These are phyloP conservation scores for Chlamydomonas reinhardtii DNA, from an alignment of 163 green algal species.

Conservation along the genomic window DNA sequence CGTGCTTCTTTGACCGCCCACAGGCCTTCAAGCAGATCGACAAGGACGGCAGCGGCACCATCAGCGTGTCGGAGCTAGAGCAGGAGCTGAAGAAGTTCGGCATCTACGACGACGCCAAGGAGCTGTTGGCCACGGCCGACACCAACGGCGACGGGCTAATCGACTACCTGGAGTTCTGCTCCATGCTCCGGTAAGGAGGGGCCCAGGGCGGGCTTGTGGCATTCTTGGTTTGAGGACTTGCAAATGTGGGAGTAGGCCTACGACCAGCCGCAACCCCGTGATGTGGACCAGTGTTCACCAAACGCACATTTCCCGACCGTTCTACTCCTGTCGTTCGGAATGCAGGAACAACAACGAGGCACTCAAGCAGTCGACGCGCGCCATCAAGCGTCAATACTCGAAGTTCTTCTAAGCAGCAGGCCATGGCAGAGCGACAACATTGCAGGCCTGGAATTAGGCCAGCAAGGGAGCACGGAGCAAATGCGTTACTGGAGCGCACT, in stretches of 20 bases:
- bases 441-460: too few species aligned
- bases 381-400: conserved; percentile 55
- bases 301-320: too few species aligned
- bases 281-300: too few species aligned
- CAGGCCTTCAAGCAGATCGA: conserved; percentile 77
- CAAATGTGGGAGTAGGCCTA: too few species aligned
- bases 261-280: too few species aligned
- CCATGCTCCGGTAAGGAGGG: conserved; percentile 52
- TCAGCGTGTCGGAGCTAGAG: conserved; percentile 78
- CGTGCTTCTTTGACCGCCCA: too few species aligned
- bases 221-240: too few species aligned
- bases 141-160: conserved; percentile 67
- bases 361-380: conserved; percentile 46
- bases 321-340: too few species aligned
- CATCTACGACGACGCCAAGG: conserved; percentile 66
- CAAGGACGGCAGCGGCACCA: conserved; percentile 83
- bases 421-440: too few species aligned
- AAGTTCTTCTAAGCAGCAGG: conserved; percentile 56
- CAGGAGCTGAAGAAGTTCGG: conserved; percentile 72
- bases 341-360: conserved; percentile 63
- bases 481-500: too few species aligned
- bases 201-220: too few species aligned
- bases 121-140: conserved; percentile 59
- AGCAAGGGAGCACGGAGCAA: too few species aligned
- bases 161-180: conserved; percentile 71